Conservation (phyloP, 2,329 filamentous ascomycete species). For the Pyrenophora graminea region DNA sequence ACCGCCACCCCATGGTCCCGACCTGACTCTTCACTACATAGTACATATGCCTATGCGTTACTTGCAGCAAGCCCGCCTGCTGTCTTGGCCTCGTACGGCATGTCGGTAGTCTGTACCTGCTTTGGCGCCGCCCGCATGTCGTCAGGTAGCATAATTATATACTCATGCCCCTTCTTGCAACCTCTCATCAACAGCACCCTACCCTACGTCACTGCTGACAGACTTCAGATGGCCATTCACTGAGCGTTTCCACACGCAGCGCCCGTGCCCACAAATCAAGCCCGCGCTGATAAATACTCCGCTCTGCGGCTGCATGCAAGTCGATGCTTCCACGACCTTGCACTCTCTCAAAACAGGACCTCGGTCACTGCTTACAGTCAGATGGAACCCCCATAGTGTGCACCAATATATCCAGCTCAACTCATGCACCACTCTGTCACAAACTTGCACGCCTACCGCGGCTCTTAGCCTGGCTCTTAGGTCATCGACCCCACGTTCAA, state of each 20-base stretch:
- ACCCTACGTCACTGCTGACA: slow-evolving; percentile 10
- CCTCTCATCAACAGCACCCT: neutral
- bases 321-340: neutral
- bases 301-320: neutral
- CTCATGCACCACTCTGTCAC: too few relatives aligned
- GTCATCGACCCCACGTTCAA: too few relatives aligned
- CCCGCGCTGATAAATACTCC: slow-evolving; percentile 3
- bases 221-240: neutral
- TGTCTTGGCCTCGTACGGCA: slow-evolving; percentile 1
- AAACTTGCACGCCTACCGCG: too few relatives aligned
- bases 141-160: neutral
- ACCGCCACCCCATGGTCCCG: neutral
- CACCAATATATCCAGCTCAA: neutral
- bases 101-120: slow-evolving; percentile 9
- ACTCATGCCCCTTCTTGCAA: neutral
- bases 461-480: too few relatives aligned
- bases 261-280: neutral
- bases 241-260: neutral
- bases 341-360: neutral
- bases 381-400: neutral
- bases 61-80: slow-evolving; percentile 1
- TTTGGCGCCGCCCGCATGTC: neutral
- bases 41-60: neutral
- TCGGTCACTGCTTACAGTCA: slow-evolving; percentile 2
- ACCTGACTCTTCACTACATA: neutral